These are phyloP conservation scores for Russula compacta DNA, from an alignment of 768 basidiomycete species.

Conservation along the genomic window DNA sequence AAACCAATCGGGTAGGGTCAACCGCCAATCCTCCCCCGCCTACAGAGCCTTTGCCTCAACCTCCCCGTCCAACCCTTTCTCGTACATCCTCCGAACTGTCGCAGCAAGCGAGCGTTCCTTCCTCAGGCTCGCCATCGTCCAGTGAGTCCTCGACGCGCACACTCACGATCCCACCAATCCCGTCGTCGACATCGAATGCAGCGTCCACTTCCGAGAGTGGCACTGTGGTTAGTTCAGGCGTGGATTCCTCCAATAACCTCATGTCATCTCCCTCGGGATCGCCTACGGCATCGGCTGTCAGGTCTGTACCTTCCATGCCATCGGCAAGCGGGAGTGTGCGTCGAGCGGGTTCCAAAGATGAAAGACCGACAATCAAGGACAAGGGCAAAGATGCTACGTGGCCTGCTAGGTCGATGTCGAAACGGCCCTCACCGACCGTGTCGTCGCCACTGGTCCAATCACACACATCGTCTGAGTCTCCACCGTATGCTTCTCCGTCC, in stretches of 20 bases:
- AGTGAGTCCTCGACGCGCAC: slow-evolving; percentile 15
- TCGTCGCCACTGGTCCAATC: slow-evolving; percentile 11
- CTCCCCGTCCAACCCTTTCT: slow-evolving; percentile 6
- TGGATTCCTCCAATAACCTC: background rate
- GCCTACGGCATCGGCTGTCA: background rate
- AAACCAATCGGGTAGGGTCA: slow-evolving; percentile 1
- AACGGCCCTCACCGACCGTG: slow-evolving; percentile 10
- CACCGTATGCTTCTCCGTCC: slow-evolving; percentile 15
- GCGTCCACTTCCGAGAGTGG: background rate
- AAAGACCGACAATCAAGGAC: background rate
- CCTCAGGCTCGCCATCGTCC: slow-evolving; percentile 11
- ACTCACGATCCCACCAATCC: slow-evolving; percentile 1
- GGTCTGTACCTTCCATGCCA: background rate
- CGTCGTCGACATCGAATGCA: background rate
- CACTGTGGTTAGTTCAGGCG: background rate
- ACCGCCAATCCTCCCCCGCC: slow-evolving; percentile 1
- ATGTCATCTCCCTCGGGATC: background rate
- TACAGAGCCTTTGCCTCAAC: background rate
- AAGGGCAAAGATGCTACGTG: slow-evolving; percentile 10
- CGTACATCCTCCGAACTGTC: slow-evolving; percentile 7
- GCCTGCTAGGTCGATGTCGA: slow-evolving; percentile 8
- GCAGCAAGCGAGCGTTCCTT: background rate
- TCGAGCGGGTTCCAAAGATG: slow-evolving; percentile 1
- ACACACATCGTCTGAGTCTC: slow-evolving; percentile 1
- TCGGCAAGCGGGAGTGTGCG: background rate